These are phyloP conservation scores for Luzula sylvatica DNA, from an alignment of 176 grass and related monocot species.

Conservation along the genomic window DNA sequence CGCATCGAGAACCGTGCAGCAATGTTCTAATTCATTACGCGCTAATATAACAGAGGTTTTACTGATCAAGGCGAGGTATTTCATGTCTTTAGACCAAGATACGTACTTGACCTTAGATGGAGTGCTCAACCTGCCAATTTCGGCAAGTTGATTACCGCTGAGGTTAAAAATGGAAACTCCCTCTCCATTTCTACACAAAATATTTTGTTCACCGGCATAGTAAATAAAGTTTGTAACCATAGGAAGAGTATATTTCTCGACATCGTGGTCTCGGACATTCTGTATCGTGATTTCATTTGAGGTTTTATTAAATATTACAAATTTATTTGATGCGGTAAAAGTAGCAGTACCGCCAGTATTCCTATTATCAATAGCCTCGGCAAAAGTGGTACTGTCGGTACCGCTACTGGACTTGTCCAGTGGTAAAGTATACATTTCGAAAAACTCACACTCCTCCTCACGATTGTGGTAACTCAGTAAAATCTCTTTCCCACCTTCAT, in stretches of 20 bases:
- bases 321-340: no score
- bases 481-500: conserved; percentile 58
- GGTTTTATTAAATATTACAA: no score
- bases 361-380: conserved; percentile 32
- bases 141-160: conserved; percentile 56
- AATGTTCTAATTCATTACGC: conserved; percentile 57
- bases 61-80: conserved; percentile 71
- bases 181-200: no score
- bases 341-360: conserved; percentile 27
- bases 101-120: conserved; percentile 56
- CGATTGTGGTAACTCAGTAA: conserved; percentile 64
- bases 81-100: conserved; percentile 80
- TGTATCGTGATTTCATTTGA: no score
- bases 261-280: no score
- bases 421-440: conserved; percentile 56
- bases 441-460: conserved; percentile 33
- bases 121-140: conserved; percentile 63
- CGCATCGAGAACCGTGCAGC: conserved; percentile 62
- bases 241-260: no score
- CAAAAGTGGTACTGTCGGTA: conserved; percentile 31
- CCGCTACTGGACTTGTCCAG: conserved; percentile 49
- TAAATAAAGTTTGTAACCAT: no score
- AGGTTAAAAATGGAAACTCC: conserved; percentile 44
- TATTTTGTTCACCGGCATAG: no score
- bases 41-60: conserved; percentile 75